Percentiles rank a stretch among this genome's conserved stretches.
These are phyloP conservation scores for Xylariaceae sp. DNA, from an alignment of 2,329 filamentous ascomycete genomes.

Conservation along the genomic window DNA sequence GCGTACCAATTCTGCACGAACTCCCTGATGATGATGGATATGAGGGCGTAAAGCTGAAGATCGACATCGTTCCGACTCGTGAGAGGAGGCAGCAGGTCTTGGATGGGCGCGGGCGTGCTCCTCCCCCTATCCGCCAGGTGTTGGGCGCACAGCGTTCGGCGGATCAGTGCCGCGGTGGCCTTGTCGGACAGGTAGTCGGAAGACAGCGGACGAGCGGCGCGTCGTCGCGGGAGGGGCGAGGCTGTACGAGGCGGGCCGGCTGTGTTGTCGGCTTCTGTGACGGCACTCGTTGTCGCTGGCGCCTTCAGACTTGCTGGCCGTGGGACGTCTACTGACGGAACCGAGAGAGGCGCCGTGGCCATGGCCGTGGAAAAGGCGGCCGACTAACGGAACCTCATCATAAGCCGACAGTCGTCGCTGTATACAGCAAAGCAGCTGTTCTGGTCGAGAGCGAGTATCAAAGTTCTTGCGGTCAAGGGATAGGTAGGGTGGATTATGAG, in stretches of 20 bases:
- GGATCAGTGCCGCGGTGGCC: conserved; percentile 73
- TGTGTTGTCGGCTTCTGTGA: conserved; percentile 4
- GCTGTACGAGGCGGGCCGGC: conserved; percentile 14
- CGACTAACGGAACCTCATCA: conserved; percentile 1
- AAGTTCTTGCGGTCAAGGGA: too few species aligned
- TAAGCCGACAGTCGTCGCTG: background rate
- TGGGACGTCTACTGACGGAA: conserved; percentile 14
- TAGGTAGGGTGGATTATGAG: too few species aligned
- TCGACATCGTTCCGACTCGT: conserved; percentile 94
- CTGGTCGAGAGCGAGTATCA: too few species aligned
- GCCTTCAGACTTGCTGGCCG: conserved; percentile 15
- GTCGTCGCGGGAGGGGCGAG: conserved; percentile 24
- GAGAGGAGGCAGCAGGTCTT: conserved; percentile 79
- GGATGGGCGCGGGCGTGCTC: conserved; percentile 52
- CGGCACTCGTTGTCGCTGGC: conserved; percentile 16
- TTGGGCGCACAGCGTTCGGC: conserved; percentile 75
- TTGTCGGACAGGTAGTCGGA: conserved; percentile 61
- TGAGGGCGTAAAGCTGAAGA: conserved; percentile 83
- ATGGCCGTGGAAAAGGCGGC: conserved; percentile 12
- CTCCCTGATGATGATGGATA: conserved; percentile 82
- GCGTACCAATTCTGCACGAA: conserved; percentile 91
- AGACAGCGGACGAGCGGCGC: conserved; percentile 23
- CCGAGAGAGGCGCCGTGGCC: conserved; percentile 16
- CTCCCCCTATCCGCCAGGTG: conserved; percentile 51
- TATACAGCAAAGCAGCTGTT: too few species aligned